phyloP scores from a whole-genome alignment of 2,329 filamentous ascomycete species.

The Ceratocystis huliohia region DNA sequence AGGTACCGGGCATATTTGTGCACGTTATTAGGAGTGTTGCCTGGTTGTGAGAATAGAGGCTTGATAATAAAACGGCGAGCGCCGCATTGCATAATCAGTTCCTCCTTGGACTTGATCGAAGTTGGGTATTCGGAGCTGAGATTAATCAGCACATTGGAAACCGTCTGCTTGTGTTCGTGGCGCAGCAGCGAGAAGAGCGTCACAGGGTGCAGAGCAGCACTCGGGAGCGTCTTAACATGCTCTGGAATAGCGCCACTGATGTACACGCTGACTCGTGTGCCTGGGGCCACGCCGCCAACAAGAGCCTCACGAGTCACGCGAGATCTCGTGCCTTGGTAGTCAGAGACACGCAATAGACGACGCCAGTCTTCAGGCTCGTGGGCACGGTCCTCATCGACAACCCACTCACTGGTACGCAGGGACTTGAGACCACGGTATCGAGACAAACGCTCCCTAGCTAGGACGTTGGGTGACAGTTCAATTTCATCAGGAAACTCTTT shows the following conservation, averaged over 20 bases:
- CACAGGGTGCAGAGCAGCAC: constrained; percentile 42
- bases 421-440: constrained; percentile 89
- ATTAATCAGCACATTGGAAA: constrained; percentile 79
- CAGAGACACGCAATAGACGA: constrained; percentile 70
- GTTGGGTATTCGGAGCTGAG: constrained; percentile 62
- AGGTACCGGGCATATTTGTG: constrained; percentile 92
- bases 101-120: constrained; percentile 81
- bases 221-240: constrained; percentile 36
- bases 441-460: constrained; percentile 71
- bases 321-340: constrained; percentile 76
- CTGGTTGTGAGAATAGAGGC: constrained; percentile 78
- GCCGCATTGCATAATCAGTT: constrained; percentile 83
- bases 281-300: constrained; percentile 73
- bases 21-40: constrained; percentile 87
- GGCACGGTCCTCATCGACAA: constrained; percentile 72
- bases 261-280: constrained; percentile 71
- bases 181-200: constrained; percentile 76
- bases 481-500: constrained; percentile 96
- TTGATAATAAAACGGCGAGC: constrained; percentile 77
- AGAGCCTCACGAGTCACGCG: constrained; percentile 68
- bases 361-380: constrained; percentile 86
- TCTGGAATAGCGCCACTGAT: constrained; percentile 42
- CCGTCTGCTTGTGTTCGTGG: constrained; percentile 89
- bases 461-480: constrained; percentile 76
- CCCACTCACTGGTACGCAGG: constrained; percentile 75